These are phyloP conservation scores for Shiraia sp. DNA, from an alignment of 2,329 filamentous ascomycete genomes.

Conservation along the genomic window DNA sequence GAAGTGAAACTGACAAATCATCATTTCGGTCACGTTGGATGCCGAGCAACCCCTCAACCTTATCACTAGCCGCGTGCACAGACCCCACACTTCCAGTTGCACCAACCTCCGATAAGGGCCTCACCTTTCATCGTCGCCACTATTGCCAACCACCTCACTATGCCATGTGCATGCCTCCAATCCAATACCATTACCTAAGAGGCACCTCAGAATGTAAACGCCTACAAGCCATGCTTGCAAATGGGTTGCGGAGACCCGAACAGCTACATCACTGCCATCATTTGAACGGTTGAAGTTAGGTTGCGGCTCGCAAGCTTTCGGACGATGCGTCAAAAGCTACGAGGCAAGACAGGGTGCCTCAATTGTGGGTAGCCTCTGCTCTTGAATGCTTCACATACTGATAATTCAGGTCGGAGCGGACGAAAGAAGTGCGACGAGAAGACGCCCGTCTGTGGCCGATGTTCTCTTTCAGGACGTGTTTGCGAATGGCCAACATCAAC, in stretches of 20 bases:
- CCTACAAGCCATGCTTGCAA: too few relatives aligned
- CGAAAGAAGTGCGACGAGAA: constrained; percentile 19
- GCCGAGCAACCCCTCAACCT: constrained; percentile 1
- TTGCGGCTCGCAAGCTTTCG: neutral
- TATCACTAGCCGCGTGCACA: constrained; percentile 1
- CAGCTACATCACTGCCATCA: too few relatives aligned
- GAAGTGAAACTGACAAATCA: too few relatives aligned
- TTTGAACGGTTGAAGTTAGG: neutral
- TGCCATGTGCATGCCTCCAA: too few relatives aligned
- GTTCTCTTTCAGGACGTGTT: constrained; percentile 9
- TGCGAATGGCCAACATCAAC: constrained; percentile 13
- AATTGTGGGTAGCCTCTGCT: constrained; percentile 3
- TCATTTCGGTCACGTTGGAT: too few relatives aligned
- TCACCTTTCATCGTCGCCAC: too few relatives aligned
- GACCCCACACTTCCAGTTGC: neutral
- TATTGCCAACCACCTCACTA: too few relatives aligned
- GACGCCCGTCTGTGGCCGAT: constrained; percentile 10
- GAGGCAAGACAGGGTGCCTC: constrained; percentile 10
- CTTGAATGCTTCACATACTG: constrained; percentile 28
- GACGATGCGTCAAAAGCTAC: constrained; percentile 5
- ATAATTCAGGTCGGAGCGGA: constrained; percentile 45
- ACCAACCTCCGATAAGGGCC: too few relatives aligned
- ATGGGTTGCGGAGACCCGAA: too few relatives aligned
- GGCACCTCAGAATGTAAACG: too few relatives aligned
- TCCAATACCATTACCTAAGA: too few relatives aligned